phyloP scores from a whole-genome alignment of 768 basidiomycete species.

The Lactarius sp. region DNA sequence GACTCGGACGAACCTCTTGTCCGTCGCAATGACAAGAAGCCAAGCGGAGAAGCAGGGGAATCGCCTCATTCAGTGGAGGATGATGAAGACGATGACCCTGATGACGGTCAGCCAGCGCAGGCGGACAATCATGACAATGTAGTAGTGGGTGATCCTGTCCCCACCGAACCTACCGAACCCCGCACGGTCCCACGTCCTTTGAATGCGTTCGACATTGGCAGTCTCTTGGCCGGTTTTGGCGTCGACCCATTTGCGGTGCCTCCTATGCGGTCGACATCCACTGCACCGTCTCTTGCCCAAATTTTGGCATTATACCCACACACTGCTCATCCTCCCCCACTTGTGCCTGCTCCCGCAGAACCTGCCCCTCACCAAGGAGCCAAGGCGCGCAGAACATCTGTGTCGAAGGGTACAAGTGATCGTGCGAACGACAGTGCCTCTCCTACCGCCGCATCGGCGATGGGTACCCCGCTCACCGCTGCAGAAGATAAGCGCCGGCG shows the following conservation, averaged over 20 bases:
- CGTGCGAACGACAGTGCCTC: constrained; percentile 32
- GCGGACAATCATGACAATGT: constrained; percentile 58
- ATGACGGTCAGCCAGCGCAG: constrained; percentile 32
- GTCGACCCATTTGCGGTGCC: constrained; percentile 41
- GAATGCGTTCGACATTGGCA: constrained; percentile 41
- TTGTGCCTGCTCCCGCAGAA: constrained; percentile 25
- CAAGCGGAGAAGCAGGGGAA: constrained; percentile 15
- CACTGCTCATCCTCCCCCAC: constrained; percentile 21
- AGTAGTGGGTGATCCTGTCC: constrained; percentile 45
- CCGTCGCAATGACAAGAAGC: constrained; percentile 34
- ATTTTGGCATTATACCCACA: constrained; percentile 55
- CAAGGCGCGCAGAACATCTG: constrained; percentile 42
- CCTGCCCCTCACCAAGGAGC: constrained; percentile 6
- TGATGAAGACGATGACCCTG: constrained; percentile 29
- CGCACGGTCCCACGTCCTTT: constrained; percentile 33
- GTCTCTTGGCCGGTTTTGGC: constrained; percentile 36
- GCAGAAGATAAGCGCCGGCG: constrained; percentile 89
- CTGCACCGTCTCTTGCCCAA: constrained; percentile 59
- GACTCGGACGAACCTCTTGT: constrained; percentile 67
- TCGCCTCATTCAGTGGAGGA: constrained; percentile 34
- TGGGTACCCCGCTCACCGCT: constrained; percentile 39
- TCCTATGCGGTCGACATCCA: constrained; percentile 31
- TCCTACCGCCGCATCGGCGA: constrained; percentile 19
- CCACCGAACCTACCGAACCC: constrained; percentile 26
- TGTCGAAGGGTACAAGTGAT: constrained; percentile 33